Base-by-base conservation (phyloP, 345 rosid genomes). In the Zanthoxylum bungeanum region DNA sequence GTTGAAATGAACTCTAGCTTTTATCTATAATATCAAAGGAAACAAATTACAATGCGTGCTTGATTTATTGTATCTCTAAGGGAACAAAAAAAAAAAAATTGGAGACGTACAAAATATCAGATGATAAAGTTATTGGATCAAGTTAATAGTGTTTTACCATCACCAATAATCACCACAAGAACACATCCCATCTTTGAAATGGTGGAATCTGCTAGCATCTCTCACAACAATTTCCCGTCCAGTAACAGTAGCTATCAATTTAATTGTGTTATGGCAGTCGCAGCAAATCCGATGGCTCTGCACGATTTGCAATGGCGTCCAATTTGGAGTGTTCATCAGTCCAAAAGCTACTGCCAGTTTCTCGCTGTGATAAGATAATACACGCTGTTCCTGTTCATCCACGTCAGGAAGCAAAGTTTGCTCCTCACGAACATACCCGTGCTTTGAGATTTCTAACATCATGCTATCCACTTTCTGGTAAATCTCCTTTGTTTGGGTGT, bases 131-230 rank as follows among this genome's bases (percentile, higher is more conserved):
- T n/a, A n/a, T n/a, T n/a, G n/a, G n/a, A n/a, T n/a, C n/a, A n/a
- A n/a, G n/a, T 21, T 28, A 9, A 34, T 4, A 66, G 12, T 71
- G 58, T 4, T 71, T 9, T 70, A 62, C 60, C 60, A 50, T 93
- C 86, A 91, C 98, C 98, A 93, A 69, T 93, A 93, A 73, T 85
- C 96, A 71, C 94, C 91, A 71, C 97, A 93, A 73, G 96, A 91
- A 82, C 97, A 93, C 34, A 68, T 72, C 16, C 98, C 96, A 60
- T 86, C 75, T 78, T 80, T 84, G 71, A 93, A 89, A 81, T 87
- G 92, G 72, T 88, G 97, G 59, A 93, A 93, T 76, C 97, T 82
- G 68, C 92, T 83, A 19, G 83, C 88, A 75, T 91, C 98, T 74
- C 88, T 93, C 57, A 91, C 83, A 5, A 88, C 91, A 9, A 93